phyloP scores from a whole-genome alignment of 257 asterid genomes.

The Solanum chilense region DNA sequence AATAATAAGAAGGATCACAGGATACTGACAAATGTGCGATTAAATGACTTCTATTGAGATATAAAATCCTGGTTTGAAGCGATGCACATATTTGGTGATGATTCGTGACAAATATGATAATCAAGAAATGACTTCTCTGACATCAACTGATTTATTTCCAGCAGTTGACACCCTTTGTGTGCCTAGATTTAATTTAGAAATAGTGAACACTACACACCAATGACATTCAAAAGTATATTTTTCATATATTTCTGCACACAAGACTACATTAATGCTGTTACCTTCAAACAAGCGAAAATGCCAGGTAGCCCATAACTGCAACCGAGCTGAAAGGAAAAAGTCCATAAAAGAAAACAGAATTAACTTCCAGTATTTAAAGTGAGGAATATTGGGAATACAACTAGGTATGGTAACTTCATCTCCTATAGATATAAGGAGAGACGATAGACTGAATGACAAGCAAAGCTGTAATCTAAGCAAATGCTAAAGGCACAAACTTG shows the following conservation, averaged over 20 bases:
- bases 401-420: neutral
- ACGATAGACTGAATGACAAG: neutral
- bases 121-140: neutral
- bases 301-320: conserved; percentile 26
- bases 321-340: conserved; percentile 14
- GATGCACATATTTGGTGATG: neutral
- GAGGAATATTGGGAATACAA: neutral
- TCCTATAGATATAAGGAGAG: neutral
- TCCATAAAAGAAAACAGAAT: neutral
- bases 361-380: neutral
- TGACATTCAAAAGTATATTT: neutral
- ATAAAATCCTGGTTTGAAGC: neutral
- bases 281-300: conserved; percentile 27
- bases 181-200: neutral
- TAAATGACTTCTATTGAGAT: neutral
- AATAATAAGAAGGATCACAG: neutral
- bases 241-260: neutral
- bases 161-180: neutral
- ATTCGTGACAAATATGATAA: neutral
- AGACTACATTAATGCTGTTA: neutral
- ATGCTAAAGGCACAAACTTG: neutral
- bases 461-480: neutral
- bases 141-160: neutral
- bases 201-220: neutral
- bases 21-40: neutral